phyloP scores from a whole-genome alignment of 2,329 filamentous ascomycete genomes.

The Diplodia sapinea region DNA sequence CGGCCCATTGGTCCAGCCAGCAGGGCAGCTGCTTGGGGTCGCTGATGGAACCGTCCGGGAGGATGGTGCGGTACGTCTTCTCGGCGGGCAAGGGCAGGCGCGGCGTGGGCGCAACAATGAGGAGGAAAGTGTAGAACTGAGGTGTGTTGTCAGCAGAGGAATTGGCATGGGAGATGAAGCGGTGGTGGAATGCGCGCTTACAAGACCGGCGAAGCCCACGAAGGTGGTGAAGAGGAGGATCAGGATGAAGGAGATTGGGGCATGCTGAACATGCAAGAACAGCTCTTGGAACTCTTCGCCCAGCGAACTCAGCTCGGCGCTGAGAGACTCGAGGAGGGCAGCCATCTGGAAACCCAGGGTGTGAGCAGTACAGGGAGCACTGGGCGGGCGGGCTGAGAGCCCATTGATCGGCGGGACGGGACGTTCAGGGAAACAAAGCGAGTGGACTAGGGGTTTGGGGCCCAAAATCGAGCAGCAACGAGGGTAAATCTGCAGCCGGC shows the following conservation, averaged over 20 bases:
- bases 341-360: constrained; percentile 4
- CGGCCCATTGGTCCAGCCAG: constrained; percentile 80
- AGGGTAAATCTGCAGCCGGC: not conserved
- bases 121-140: constrained; percentile 71
- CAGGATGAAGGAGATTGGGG: constrained; percentile 29
- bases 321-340: constrained; percentile 16
- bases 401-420: constrained; percentile 28
- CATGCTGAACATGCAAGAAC: constrained; percentile 22
- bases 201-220: constrained; percentile 29
- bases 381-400: constrained; percentile 7
- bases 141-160: not conserved
- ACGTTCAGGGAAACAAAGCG: not conserved
- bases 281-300: constrained; percentile 10
- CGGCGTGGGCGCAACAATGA: constrained; percentile 79
- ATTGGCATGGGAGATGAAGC: constrained; percentile 17
- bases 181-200: constrained; percentile 22
- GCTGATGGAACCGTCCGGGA: constrained; percentile 65
- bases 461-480: not conserved
- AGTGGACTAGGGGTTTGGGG: not conserved
- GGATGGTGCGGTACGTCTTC: constrained; percentile 81
- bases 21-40: constrained; percentile 70
- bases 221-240: constrained; percentile 19
- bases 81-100: constrained; percentile 76
- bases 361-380: constrained; percentile 23
- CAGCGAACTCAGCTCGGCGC: constrained; percentile 9